Conservation (phyloP, 768 basidiomycete species). For the Termitomyces sp. region DNA sequence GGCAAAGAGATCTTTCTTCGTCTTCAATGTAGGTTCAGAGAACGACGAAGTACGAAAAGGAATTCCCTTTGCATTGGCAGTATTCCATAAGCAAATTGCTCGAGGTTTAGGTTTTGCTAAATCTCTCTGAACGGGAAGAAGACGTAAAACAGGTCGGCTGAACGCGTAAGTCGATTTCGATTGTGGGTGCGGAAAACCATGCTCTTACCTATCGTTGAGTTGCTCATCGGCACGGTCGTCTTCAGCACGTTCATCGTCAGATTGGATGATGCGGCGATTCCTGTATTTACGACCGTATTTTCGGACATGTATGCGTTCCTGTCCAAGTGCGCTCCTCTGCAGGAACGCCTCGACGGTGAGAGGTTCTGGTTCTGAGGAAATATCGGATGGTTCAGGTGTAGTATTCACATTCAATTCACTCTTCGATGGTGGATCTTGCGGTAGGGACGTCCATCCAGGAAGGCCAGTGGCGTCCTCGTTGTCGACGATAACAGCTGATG, state of each 20-base stretch:
- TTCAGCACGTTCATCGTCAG: slow-evolving; percentile 10
- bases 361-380: slow-evolving; percentile 14
- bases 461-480: neutral
- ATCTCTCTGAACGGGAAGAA: slow-evolving; percentile 16
- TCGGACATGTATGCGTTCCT: slow-evolving; percentile 12
- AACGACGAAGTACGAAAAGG: slow-evolving; percentile 26
- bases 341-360: slow-evolving; percentile 33
- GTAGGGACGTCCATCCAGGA: neutral
- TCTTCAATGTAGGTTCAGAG: slow-evolving; percentile 1
- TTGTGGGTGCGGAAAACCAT: neutral
- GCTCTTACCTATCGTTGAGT: neutral
- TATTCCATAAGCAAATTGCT: slow-evolving; percentile 18
- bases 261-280: slow-evolving; percentile 14
- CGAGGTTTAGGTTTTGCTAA: slow-evolving; percentile 5
- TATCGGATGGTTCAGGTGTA: slow-evolving; percentile 1
- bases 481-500: neutral
- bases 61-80: slow-evolving; percentile 31
- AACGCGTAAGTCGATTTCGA: neutral
- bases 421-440: neutral
- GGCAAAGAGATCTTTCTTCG: neutral
- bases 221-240: slow-evolving; percentile 3
- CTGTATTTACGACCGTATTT: slow-evolving; percentile 21
- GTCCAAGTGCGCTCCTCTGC: slow-evolving; percentile 13
- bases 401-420: neutral
- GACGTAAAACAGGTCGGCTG: slow-evolving; percentile 27